Base-by-base conservation (phyloP, 139 green algal species). In the Bryopsis sp. region DNA sequence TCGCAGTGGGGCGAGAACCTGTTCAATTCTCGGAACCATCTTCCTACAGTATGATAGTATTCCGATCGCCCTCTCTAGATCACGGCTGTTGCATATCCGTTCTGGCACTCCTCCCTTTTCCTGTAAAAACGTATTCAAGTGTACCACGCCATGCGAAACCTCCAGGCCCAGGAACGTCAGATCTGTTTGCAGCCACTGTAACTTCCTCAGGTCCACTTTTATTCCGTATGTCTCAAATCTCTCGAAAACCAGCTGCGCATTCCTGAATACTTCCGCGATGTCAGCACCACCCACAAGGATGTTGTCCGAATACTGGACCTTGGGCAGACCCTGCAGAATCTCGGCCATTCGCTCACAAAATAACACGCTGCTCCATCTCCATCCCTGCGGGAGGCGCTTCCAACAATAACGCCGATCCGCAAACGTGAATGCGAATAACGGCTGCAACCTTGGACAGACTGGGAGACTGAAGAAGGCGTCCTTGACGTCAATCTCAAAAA, bases 401-500 rank as follows among this genome's bases (percentile, higher is more conserved):
- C 62, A 69, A 31, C 24, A 8, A 38, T 39, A 69, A 37, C 62
- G 37, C 35, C 37, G 8, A 38, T 58, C 62, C 62, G 15, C 24
- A 35, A 28, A 69, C 19, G 62, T 58, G 29, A 69, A 69, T 36
- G 19, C 62, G 26, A 69, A 69, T 8, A 38, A 7, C 24, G 3
- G 6, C 38, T 50, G 39, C 11, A 69, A 24, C 15, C 54, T 6
- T 8, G 37, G 8, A 37, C n/a, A 29, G 15, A 69, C 62, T 11
- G 62, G 62, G 35, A 69, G 6, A 19, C 35, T 36, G 26, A 69
- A 69, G 26, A 69, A 69, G 38, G 35, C 62, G 62, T 69, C 62
- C 62, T 69, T 69, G 19, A 69, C 8, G 26, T 69, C 62, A 8
- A 69, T 32, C n/a, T 69, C 43, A 4, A 38, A 28, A 36, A 37